A percentile compares a stretch with the other conserved stretches of the same genome.
Conservation (phyloP, 495 filamentous ascomycete genomes). For the Penicillium daleae region DNA sequence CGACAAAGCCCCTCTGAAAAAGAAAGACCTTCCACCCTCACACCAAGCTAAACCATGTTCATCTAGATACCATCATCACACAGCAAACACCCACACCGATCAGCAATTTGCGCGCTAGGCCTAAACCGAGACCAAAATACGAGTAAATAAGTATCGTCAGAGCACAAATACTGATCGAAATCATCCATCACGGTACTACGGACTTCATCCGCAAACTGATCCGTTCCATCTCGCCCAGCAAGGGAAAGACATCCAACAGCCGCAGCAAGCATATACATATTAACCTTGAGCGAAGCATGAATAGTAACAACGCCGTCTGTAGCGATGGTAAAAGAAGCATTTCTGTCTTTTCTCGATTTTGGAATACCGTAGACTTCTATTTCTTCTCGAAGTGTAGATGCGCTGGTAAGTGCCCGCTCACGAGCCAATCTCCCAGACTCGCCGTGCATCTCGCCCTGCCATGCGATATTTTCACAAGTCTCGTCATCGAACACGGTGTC, state of each 20-base stretch:
- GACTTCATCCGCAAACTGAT: background rate
- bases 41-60: background rate
- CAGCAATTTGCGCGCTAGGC: background rate
- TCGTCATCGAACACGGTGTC: background rate
- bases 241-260: background rate
- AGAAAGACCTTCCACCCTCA: background rate
- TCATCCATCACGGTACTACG: background rate
- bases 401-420: background rate
- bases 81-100: background rate
- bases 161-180: background rate
- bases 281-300: background rate
- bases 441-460: background rate
- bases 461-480: background rate
- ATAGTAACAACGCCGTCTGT: background rate
- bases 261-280: background rate
- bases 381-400: background rate
- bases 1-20: too few species aligned
- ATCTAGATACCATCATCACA: background rate
- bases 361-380: background rate
- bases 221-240: background rate
- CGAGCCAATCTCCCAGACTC: background rate
- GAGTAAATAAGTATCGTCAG: background rate
- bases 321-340: background rate
- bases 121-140: background rate
- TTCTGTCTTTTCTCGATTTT: background rate